These are phyloP conservation scores for Gamsiella multidivaricata DNA, from an alignment of 192 early-diverging fungal species.

Conservation along the genomic window DNA sequence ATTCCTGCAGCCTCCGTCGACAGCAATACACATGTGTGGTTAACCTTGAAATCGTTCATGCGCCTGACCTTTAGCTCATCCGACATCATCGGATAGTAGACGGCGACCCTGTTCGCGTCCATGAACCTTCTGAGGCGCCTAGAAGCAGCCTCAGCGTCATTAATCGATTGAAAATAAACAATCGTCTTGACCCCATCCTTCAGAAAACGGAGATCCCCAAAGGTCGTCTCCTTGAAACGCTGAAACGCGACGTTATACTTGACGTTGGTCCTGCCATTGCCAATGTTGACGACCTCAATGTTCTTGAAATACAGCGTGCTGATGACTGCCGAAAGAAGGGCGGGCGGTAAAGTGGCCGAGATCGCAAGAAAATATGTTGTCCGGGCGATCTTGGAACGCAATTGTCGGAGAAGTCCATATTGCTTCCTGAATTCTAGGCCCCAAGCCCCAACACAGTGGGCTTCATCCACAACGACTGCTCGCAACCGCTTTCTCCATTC, in stretches of 20 bases:
- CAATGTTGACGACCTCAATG: neutral
- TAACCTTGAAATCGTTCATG: constrained; percentile 10
- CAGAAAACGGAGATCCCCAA: neutral
- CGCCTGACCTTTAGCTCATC: neutral
- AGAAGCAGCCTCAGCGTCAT: neutral
- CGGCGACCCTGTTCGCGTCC: neutral
- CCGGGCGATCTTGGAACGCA: neutral
- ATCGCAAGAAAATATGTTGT: neutral
- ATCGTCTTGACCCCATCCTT: constrained; percentile 13
- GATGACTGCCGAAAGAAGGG: neutral
- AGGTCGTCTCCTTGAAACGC: neutral
- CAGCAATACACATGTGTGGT: constrained; percentile 1
- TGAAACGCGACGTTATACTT: neutral
- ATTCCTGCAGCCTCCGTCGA: constrained; percentile 16
- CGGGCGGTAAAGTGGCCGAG: neutral
- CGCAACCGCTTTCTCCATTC: constrained; percentile 9
- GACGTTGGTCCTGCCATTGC: constrained; percentile 20
- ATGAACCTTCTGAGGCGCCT: neutral
- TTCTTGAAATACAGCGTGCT: neutral
- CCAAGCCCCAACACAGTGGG: constrained; percentile 14
- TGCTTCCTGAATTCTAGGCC: constrained; percentile 3
- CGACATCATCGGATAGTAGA: neutral
- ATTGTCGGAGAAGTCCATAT: neutral
- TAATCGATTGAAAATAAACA: constrained; percentile 8
- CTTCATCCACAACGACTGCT: constrained; percentile 22